Base-by-base conservation (phyloP, 2,329 filamentous ascomycete genomes). In the Verticillium dahliae region DNA sequence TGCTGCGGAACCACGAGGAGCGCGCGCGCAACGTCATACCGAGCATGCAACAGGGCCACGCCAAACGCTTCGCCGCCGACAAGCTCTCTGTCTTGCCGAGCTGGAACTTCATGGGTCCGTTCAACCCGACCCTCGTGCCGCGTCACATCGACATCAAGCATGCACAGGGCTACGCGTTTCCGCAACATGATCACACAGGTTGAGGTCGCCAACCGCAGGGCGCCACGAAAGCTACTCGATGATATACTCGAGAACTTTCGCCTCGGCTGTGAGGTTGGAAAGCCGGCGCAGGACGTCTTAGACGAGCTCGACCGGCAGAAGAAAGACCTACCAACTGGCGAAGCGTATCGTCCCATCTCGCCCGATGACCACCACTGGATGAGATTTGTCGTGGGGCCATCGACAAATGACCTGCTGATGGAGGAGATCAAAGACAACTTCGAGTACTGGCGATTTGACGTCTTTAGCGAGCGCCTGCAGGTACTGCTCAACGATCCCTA, bases 381-480 rank as follows among this genome's bases (percentile, higher is more conserved):
- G 4, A 15, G 41, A 11, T 63, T 61, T 18, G 35, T 66, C 38
- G 61, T 55, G 37, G 60, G 56, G 6, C 61, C 63, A 27, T 66
- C 64, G 22, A 67, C 70, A 22, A 67, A 66, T 18, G 65, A 67
- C 33, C 69, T 68, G 37, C 68, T 69, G 60, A 72, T 69, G 50
- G 59, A 62, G 27, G 58, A 41, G n/a, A 69, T 71, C 64, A 59
- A 67, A 31, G 37, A 55, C 52, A 60, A 63, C 15, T 60, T 62
- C 9, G 13, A 60, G 11, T 27, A 61, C 3, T 59, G 57, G 13
- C 18, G 45, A 35, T 75, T 72, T 60, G 66, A 67, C 14, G 66
- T 70, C 22, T 77, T 77, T 63, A 69, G 69, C 2, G 65, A 62
- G 13, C 67, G 73, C 14, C 63, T 77, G 56, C 66, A 71, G 65